Evolutionary conservation across 2,329 filamentous ascomycete species (phyloP).

Genomic region (Purpureocillium lavendulum): DNA sequence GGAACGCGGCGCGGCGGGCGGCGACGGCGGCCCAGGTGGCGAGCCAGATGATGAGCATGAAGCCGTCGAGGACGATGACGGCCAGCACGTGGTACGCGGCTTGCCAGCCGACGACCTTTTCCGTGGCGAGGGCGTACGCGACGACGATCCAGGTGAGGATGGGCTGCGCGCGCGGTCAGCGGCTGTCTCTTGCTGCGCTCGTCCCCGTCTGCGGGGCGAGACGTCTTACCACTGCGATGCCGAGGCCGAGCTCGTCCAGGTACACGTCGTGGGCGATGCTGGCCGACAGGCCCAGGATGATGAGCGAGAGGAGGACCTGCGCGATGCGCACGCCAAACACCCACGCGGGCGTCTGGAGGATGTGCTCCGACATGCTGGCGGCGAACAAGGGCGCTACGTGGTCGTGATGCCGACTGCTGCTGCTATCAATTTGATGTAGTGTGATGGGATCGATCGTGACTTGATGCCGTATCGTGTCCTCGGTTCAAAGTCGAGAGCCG

Average conservation of each 20-base stretch:
- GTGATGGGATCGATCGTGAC: too few relatives aligned
- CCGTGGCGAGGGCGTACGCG: conserved; percentile 31
- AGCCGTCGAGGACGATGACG: conserved; percentile 31
- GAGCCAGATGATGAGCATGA: conserved; percentile 40
- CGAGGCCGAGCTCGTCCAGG: conserved; percentile 29
- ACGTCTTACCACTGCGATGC: conserved; percentile 28
- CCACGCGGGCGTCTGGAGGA: conserved; percentile 35
- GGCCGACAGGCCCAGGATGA: conserved; percentile 34
- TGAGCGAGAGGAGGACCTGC: conserved; percentile 32
- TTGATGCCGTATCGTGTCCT: too few relatives aligned
- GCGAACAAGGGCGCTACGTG: too few relatives aligned
- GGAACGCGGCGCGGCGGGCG: conserved; percentile 27
- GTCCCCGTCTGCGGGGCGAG: neutral
- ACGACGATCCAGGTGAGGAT: conserved; percentile 38
- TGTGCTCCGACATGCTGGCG: conserved; percentile 8
- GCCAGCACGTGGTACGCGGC: conserved; percentile 34
- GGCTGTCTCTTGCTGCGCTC: too few relatives aligned
- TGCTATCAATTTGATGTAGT: neutral
- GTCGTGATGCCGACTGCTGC: neutral
- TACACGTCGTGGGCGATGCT: conserved; percentile 31
- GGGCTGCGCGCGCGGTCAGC: conserved; percentile 17
- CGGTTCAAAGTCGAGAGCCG: too few relatives aligned
- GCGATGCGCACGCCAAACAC: conserved; percentile 29
- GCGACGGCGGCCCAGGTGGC: conserved; percentile 32
- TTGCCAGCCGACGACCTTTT: conserved; percentile 26